Conservation (phyloP, 768 basidiomycete genomes). For the Myochromella boudieri region DNA sequence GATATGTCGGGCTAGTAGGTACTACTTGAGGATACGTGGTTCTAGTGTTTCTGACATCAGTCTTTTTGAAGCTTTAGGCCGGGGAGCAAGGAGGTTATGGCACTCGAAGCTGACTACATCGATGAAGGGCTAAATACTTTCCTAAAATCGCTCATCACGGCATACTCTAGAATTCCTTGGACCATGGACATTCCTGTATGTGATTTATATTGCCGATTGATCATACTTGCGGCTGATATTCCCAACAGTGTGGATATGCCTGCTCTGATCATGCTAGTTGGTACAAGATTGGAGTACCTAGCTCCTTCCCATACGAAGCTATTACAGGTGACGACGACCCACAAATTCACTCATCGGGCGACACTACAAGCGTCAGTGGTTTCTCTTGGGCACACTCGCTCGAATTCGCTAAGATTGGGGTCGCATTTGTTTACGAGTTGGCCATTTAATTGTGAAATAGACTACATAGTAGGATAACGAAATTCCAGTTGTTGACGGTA, state of each 20-base stretch:
- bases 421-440: conserved; percentile 59
- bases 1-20: conserved; percentile 41
- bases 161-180: conserved; percentile 37
- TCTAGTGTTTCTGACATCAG: conserved; percentile 11
- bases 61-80: conserved; percentile 39
- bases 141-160: conserved; percentile 38
- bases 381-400: conserved; percentile 52
- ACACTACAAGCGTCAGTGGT: conserved; percentile 45
- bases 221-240: not conserved
- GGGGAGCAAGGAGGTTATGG: conserved; percentile 41
- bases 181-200: conserved; percentile 36
- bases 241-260: conserved; percentile 35
- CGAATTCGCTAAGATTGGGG: conserved; percentile 60
- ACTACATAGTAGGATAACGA: not conserved
- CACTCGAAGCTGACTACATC: conserved; percentile 40
- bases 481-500: too few species aligned
- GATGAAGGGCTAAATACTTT: conserved; percentile 40
- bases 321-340: conserved; percentile 44
- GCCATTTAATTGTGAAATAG: conserved; percentile 14
- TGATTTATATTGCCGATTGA: not conserved
- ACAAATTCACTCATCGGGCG: conserved; percentile 38
- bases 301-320: conserved; percentile 43
- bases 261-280: conserved; percentile 50
- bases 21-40: not conserved
- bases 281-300: conserved; percentile 40